Percentiles rank a stretch among this genome's conserved stretches.
phyloP scores from a whole-genome alignment of 177 flowering plant genomes.

The Vitis hybrid region DNA sequence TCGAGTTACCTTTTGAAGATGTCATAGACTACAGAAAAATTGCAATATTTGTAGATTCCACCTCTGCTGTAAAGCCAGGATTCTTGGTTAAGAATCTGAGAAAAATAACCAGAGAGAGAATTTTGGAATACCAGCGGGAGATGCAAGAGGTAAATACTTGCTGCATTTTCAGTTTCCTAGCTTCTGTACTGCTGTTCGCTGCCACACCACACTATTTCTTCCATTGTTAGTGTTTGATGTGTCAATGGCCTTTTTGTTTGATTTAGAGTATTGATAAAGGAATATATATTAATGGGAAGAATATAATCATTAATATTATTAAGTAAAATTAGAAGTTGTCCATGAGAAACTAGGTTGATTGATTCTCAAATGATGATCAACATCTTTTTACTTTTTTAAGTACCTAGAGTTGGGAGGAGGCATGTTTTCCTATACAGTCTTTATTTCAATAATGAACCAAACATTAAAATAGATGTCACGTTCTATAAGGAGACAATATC shows the following conservation, averaged over 20 bases:
- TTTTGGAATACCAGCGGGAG: conserved; percentile 71
- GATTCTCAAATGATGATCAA: no score
- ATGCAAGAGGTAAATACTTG: conserved; percentile 53
- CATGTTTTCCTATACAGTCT: no score
- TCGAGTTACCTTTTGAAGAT: conserved; percentile 98
- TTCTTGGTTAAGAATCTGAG: conserved; percentile 62
- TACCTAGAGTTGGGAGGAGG: no score
- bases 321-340: no score
- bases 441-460: no score
- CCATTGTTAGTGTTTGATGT: not conserved
- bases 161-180: not conserved
- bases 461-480: no score
- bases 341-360: no score
- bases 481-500: no score
- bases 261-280: no score
- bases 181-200: not conserved
- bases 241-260: not conserved
- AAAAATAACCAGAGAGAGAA: conserved; percentile 46
- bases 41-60: conserved; percentile 75
- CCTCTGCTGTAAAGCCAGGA: conserved; percentile 68
- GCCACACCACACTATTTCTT: not conserved
- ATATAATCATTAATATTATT: no score
- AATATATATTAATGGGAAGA: no score
- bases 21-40: conserved; percentile 83
- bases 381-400: no score